These are phyloP conservation scores for Lactarius quietus DNA, from an alignment of 768 basidiomycete genomes.

Conservation along the genomic window DNA sequence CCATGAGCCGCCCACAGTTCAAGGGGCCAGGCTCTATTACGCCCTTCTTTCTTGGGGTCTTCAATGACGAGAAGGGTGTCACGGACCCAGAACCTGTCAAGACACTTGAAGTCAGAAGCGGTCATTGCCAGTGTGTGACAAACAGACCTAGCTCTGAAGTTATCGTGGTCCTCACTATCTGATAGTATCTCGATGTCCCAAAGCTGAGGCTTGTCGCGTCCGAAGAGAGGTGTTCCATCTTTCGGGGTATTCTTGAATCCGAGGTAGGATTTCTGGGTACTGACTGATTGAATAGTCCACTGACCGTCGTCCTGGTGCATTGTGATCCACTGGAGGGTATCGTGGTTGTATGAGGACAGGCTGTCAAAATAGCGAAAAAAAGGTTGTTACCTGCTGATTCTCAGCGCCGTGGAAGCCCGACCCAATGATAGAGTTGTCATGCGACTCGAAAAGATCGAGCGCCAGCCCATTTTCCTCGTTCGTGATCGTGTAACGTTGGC, in stretches of 20 bases:
- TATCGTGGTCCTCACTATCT: background rate
- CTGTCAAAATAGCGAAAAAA: background rate
- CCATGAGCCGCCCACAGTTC: background rate
- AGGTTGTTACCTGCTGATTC: background rate
- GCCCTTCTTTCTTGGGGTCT: background rate
- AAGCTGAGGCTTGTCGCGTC: background rate
- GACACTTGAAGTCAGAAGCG: background rate
- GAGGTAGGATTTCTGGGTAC: background rate
- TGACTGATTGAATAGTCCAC: background rate
- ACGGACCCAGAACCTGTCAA: background rate
- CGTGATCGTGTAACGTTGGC: background rate
- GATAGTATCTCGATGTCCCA: background rate
- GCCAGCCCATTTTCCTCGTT: background rate
- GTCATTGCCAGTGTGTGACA: background rate
- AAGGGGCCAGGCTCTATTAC: background rate
- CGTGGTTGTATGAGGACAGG: background rate
- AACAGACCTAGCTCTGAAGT: background rate
- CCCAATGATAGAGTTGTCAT: background rate
- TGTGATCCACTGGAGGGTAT: background rate
- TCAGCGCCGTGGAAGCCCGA: background rate
- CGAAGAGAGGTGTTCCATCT: background rate
- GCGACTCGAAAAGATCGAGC: background rate
- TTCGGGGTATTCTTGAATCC: background rate
- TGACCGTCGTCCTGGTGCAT: no score
- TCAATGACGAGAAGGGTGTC: background rate